phyloP scores from a whole-genome alignment of 345 rosid species.

The Populus simonii region DNA sequence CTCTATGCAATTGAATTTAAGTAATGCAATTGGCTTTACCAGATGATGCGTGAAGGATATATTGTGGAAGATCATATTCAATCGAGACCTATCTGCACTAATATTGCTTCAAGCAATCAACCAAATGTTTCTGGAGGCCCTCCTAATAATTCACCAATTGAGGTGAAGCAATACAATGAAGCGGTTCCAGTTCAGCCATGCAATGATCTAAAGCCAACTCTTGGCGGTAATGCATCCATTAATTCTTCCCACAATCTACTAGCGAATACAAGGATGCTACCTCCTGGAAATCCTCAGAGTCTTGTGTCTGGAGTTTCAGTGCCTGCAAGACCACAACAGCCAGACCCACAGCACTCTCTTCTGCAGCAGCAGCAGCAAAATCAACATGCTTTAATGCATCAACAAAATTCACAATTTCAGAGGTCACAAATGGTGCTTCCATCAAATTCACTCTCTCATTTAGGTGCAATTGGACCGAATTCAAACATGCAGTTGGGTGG shows the following conservation, averaged over 20 bases:
- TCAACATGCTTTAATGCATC: slow-evolving; percentile 60
- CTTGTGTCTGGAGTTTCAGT: slow-evolving; percentile 54
- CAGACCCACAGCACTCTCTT: slow-evolving; percentile 51
- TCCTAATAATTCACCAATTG: slow-evolving; percentile 48
- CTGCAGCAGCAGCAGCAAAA: slow-evolving; percentile 48
- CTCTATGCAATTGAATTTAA: slow-evolving; percentile 11
- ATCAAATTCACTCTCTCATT: slow-evolving; percentile 55
- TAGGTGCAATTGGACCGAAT: slow-evolving; percentile 62
- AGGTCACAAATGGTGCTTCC: slow-evolving; percentile 62
- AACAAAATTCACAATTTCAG: slow-evolving; percentile 67
- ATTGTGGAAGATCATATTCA: slow-evolving; percentile 51
- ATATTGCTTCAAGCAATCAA: slow-evolving; percentile 49
- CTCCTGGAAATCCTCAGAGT: slow-evolving; percentile 74
- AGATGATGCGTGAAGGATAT: slow-evolving; percentile 74
- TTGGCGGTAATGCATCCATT: slow-evolving; percentile 42
- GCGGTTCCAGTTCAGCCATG: slow-evolving; percentile 52
- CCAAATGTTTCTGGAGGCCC: slow-evolving; percentile 43
- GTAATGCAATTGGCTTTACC: slow-evolving; percentile 28
- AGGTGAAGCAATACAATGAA: slow-evolving; percentile 60
- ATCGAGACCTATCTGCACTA: slow-evolving; percentile 46
- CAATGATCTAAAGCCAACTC: slow-evolving; percentile 49
- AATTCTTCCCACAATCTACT: slow-evolving; percentile 46
- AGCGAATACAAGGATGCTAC: slow-evolving; percentile 64
- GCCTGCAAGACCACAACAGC: slow-evolving; percentile 61
- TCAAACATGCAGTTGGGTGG: slow-evolving; percentile 67